Conservation (phyloP, 2,329 filamentous ascomycete species). For the Trichoderma koningiopsis region DNA sequence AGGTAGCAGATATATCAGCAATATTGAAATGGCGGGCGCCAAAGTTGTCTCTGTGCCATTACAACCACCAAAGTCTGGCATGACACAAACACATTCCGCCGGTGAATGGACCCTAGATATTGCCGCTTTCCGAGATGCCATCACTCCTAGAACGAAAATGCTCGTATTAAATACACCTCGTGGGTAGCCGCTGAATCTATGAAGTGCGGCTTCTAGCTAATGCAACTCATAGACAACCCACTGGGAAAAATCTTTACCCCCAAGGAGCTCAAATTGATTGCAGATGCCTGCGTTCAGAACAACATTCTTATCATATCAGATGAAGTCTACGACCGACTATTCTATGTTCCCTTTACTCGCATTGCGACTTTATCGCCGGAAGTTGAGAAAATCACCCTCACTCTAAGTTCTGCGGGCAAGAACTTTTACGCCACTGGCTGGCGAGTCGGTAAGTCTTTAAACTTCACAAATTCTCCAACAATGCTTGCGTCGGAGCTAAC, state of each 20-base stretch:
- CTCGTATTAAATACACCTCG: conserved; percentile 14
- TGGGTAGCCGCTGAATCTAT: neutral
- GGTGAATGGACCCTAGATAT: conserved; percentile 10
- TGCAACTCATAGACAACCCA: neutral
- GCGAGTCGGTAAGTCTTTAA: conserved; percentile 3
- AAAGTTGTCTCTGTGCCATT: conserved; percentile 12
- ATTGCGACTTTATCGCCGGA: conserved; percentile 10
- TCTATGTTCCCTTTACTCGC: conserved; percentile 9
- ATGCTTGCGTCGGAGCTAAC: neutral
- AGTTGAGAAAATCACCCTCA: conserved; percentile 2
- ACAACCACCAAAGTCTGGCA: conserved; percentile 17
- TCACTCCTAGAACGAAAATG: conserved; percentile 7
- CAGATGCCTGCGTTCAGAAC: conserved; percentile 14
- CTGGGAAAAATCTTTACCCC: conserved; percentile 4
- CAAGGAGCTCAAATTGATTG: conserved; percentile 1
- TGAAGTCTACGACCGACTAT: conserved; percentile 9
- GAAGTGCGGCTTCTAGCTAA: neutral
- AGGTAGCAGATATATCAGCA: conserved; percentile 2
- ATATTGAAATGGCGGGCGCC: conserved; percentile 12
- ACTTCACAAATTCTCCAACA: no score
- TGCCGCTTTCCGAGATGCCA: neutral
- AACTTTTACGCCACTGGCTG: conserved; percentile 16
- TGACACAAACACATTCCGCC: conserved; percentile 10
- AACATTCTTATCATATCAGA: conserved; percentile 13
- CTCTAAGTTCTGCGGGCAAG: conserved; percentile 11